Base-by-base conservation (phyloP, 1,284 basidiomycete species). In the Lentinula novae-zelandiae region DNA sequence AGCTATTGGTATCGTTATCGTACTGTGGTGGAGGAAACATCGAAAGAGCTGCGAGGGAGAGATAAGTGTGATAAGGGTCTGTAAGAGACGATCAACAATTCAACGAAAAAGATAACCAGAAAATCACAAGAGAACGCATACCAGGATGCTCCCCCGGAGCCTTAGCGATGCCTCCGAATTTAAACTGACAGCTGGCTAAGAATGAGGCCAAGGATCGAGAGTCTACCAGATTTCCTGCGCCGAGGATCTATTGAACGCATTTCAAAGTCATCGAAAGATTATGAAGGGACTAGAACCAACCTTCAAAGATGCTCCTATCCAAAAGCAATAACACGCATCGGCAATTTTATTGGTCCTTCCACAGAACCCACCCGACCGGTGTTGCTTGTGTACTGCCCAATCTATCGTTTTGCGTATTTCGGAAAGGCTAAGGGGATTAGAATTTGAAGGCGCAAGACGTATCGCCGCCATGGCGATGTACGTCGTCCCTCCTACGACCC, bases 281-380 rank as follows among this genome's bases (percentile, higher is more conserved):
- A 46, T 22, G 44, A 9, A 36, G 40, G 61, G 10, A 33, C 6
- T 52, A 61, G 52, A 55, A 72, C 82, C 64, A 65, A 94, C 93
- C 66, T 83, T 75, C 6, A 96, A 72, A 0, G 90, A 81, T 4
- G 87, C 94, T 2, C 91, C 89, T 66, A 91, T 92, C 95, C 95
- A 98, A 72, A 96, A 97, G 66, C 91, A 93, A 73, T 98, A 98
- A 72, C 95, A 98, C 0, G 94, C 92, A 68, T 98, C 95, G 10
- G 89, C 84, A 4, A 82, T 78, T 73, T 98, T 98, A 62, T 86
- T 88, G 2, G 93, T 93, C 12, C 95, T 82, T 1, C 95, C 95
- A 66, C 88, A 80, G 70, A 95, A 96, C 0, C 95, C 95, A 0
- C 92, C 92, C 3, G 76, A 76, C 0, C 67, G 60, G 33, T 82